Conservation (phyloP, 1,284 basidiomycete genomes). For the Malassezia furfur region DNA sequence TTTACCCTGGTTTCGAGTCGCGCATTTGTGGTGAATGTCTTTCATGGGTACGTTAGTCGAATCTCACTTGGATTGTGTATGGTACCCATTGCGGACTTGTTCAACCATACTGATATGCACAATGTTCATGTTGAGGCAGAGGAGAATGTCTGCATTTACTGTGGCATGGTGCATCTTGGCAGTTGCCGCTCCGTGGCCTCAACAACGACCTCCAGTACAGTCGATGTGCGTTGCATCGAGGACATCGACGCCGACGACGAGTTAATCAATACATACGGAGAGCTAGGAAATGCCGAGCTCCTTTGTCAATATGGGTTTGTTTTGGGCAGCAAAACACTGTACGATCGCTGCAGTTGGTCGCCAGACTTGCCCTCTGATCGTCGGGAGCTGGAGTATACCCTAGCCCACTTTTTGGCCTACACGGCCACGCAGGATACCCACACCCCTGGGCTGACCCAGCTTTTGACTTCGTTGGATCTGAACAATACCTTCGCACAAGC, state of each 20-base stretch:
- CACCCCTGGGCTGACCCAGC: not conserved
- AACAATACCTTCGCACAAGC: not conserved
- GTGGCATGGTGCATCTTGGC: slow-evolving; percentile 19
- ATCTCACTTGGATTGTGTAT: slow-evolving; percentile 18
- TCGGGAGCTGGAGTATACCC: not conserved
- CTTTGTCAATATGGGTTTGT: slow-evolving; percentile 38
- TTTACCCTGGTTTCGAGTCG: slow-evolving; percentile 34
- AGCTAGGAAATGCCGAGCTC: slow-evolving; percentile 30
- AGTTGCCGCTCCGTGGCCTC: not conserved
- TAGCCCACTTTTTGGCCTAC: not conserved
- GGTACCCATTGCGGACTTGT: slow-evolving; percentile 39
- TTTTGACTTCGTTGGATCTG: not conserved
- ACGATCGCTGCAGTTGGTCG: slow-evolving; percentile 31
- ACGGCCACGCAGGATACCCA: not conserved
- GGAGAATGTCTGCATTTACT: slow-evolving; percentile 33
- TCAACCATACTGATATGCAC: slow-evolving; percentile 31
- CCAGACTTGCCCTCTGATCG: slow-evolving; percentile 13
- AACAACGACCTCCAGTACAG: slow-evolving; percentile 16
- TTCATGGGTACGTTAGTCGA: slow-evolving; percentile 21
- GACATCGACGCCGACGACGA: slow-evolving; percentile 16
- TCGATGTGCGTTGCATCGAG: slow-evolving; percentile 28
- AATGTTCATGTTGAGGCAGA: slow-evolving; percentile 40
- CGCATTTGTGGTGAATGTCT: slow-evolving; percentile 37
- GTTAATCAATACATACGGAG: slow-evolving; percentile 37
- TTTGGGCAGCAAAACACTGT: slow-evolving; percentile 31